These are phyloP conservation scores for Fusarium udum DNA, from an alignment of 2,329 filamentous ascomycete species.

Conservation along the genomic window DNA sequence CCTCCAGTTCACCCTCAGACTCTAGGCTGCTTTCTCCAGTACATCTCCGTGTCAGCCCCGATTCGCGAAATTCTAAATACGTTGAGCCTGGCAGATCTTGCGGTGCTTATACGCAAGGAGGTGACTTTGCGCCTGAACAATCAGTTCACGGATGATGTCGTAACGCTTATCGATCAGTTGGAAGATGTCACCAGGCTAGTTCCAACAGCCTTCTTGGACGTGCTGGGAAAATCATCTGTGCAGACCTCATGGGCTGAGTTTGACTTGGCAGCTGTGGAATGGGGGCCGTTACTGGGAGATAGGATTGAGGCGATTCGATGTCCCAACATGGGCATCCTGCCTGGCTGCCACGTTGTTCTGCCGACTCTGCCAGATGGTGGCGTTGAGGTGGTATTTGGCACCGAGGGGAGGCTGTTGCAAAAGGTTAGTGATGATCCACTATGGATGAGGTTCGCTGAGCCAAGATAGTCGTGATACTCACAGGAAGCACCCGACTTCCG, in stretches of 20 bases:
- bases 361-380: slow-evolving; percentile 11
- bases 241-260: slow-evolving; percentile 24
- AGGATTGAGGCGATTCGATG: slow-evolving; percentile 21
- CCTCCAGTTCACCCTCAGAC: slow-evolving; percentile 14
- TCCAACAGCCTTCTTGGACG: slow-evolving; percentile 22
- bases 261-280: slow-evolving; percentile 2
- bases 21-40: slow-evolving; percentile 23
- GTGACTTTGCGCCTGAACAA: background rate
- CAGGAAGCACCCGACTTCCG: background rate
- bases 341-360: slow-evolving; percentile 14
- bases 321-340: slow-evolving; percentile 11
- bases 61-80: slow-evolving; percentile 10
- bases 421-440: slow-evolving; percentile 6
- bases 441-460: slow-evolving; percentile 19
- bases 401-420: background rate
- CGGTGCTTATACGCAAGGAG: slow-evolving; percentile 20
- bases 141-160: slow-evolving; percentile 22
- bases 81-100: slow-evolving; percentile 9
- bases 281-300: slow-evolving; percentile 2
- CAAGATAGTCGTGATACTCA: background rate
- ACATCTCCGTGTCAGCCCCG: slow-evolving; percentile 6
- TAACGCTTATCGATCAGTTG: slow-evolving; percentile 2
- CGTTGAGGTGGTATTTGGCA: slow-evolving; percentile 18
- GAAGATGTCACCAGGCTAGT: slow-evolving; percentile 12
- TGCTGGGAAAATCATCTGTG: slow-evolving; percentile 7